A percentile compares a stretch with the other conserved stretches of the same genome.
phyloP scores from a whole-genome alignment of 768 basidiomycete genomes.

The Mycena epipterygia region DNA sequence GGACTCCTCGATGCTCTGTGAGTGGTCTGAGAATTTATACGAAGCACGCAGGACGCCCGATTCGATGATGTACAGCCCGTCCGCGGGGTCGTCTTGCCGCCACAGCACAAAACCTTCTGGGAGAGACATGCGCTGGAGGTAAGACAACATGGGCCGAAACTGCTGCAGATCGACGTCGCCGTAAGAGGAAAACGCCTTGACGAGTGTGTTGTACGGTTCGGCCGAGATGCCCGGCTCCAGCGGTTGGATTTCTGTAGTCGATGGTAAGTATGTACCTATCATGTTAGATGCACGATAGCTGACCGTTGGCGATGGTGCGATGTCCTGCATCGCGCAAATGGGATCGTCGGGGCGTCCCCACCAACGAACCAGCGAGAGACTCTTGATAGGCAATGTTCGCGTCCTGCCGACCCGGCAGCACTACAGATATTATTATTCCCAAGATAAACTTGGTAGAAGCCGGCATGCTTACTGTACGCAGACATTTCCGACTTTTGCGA shows the following conservation, averaged over 20 bases:
- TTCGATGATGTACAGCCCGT: conserved; percentile 92
- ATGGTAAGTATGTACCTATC: background rate
- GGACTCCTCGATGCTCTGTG: conserved; percentile 81
- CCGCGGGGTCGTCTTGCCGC: conserved; percentile 80
- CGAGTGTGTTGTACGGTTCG: conserved; percentile 82
- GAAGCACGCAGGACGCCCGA: conserved; percentile 87
- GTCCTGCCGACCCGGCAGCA: conserved; percentile 71
- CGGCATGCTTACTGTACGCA: conserved; percentile 56
- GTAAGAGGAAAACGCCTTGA: conserved; percentile 86
- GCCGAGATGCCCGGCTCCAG: conserved; percentile 48
- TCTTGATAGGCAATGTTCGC: conserved; percentile 61
- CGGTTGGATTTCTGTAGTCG: conserved; percentile 45
- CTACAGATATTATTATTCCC: conserved; percentile 44
- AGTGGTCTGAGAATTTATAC: conserved; percentile 82
- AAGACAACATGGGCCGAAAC: conserved; percentile 75
- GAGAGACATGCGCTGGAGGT: conserved; percentile 75
- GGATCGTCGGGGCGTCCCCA: conserved; percentile 74
- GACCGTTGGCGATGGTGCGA: conserved; percentile 76
- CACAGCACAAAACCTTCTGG: conserved; percentile 77
- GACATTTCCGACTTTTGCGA: conserved; percentile 71
- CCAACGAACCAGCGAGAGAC: conserved; percentile 56
- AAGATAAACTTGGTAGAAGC: background rate
- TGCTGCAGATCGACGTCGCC: conserved; percentile 67
- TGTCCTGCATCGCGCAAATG: conserved; percentile 81
- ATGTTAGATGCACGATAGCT: conserved; percentile 22